Conservation (phyloP, 2,329 filamentous ascomycete genomes). For the Chaetomiaceae sp. region DNA sequence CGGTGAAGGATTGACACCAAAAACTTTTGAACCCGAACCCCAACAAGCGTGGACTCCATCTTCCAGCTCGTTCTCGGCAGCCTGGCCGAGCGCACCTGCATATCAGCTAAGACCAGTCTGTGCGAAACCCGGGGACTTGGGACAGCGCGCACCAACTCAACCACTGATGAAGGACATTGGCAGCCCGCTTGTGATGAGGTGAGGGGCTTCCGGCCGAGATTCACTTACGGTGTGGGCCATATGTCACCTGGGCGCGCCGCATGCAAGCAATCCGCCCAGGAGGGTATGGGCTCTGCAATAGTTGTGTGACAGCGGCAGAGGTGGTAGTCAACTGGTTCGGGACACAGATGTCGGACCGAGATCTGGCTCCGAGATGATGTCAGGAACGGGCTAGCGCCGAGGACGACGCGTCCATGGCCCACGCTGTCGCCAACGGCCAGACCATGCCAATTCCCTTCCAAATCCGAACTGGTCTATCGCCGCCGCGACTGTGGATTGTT, state of each 20-base stretch:
- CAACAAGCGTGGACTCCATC: not conserved
- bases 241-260: not conserved
- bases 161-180: no score
- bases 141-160: not conserved
- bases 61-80: conserved; percentile 2
- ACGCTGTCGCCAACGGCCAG: not conserved
- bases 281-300: not conserved
- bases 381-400: not conserved
- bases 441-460: not conserved
- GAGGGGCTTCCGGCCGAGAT: conserved; percentile 7
- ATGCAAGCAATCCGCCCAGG: not conserved
- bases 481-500: not conserved
- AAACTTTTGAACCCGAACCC: not conserved
- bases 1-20: no score
- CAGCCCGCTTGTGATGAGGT: not conserved
- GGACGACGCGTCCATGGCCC: not conserved
- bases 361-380: conserved; percentile 5
- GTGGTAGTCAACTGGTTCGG: conserved; percentile 2
- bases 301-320: not conserved
- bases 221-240: not conserved
- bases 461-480: not conserved
- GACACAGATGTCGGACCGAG: conserved; percentile 10
- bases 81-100: not conserved
- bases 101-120: not conserved
- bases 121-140: not conserved